Evolutionary conservation across 2,329 filamentous ascomycete genomes (phyloP).

Genomic region (Periconia sp.): DNA sequence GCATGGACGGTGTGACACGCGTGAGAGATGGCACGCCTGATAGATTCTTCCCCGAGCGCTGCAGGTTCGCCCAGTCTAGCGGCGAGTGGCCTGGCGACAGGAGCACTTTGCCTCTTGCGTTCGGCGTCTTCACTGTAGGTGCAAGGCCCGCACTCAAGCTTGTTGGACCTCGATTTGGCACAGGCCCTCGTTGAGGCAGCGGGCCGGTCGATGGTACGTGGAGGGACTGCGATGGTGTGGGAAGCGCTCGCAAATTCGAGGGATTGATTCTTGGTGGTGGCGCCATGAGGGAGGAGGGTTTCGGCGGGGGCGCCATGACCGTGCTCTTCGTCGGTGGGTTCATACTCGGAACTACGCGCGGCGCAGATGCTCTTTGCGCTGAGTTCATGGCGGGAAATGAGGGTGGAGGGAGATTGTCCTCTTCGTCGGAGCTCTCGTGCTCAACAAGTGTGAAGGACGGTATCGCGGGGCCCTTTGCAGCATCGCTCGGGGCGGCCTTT

Average conservation of each 20-base stretch:
- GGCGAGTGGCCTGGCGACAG: conserved; percentile 92
- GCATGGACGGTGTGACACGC: conserved; percentile 80
- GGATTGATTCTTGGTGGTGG: conserved; percentile 44
- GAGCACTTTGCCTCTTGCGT: conserved; percentile 68
- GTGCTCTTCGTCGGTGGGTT: conserved; percentile 23
- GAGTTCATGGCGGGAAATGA: conserved; percentile 55
- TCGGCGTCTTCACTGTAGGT: conserved; percentile 46
- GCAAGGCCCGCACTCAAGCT: conserved; percentile 49
- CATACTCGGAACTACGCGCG: conserved; percentile 23
- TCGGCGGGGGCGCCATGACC: conserved; percentile 45
- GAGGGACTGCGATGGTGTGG: conserved; percentile 37
- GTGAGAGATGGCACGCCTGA: conserved; percentile 61
- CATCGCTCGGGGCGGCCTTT: conserved; percentile 28
- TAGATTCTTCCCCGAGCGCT: conserved; percentile 67
- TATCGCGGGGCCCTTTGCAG: conserved; percentile 24
- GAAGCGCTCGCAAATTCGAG: conserved; percentile 43
- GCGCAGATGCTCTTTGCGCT: conserved; percentile 50
- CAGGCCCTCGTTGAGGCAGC: conserved; percentile 53
- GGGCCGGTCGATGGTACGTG: conserved; percentile 55
- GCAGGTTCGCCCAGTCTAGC: conserved; percentile 91
- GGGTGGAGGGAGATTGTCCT: conserved; percentile 46
- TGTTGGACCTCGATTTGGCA: conserved; percentile 49
- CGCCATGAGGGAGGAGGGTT: conserved; percentile 39
- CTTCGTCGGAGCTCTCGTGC: conserved; percentile 39
- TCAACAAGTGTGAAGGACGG: conserved; percentile 47